Base-by-base conservation (phyloP, 352 stramenopile genomes). In the Phytophthora syringae region DNA sequence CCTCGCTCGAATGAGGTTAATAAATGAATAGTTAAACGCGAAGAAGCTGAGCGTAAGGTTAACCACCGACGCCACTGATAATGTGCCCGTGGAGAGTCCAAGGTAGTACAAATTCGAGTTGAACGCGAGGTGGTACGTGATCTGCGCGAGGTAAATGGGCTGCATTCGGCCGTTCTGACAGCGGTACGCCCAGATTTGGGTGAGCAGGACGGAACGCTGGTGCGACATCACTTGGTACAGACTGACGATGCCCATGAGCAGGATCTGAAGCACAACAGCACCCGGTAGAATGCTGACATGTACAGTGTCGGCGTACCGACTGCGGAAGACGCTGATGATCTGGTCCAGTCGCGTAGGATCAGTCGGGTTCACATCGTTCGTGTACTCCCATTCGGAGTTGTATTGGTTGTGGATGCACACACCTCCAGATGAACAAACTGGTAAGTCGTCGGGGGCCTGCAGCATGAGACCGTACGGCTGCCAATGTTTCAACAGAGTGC, bases 191-290 rank as follows among this genome's bases (percentile, higher is more conserved):
- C n/a, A n/a, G n/a, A n/a, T n/a, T n/a, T n/a, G n/a, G 27, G 27
- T 51, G 4, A 57, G 25, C n/a, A 64, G 13, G 24, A 63, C 44
- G 5, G 44, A 63, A 2, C 34, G 44, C 24, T 53, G 30, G 36
- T 64, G 45, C 13, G 34, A 64, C 44, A 64, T 57, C 34, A 64
- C 56, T 63, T 63, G 57, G n/a, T 66, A 59, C 0, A 60, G 58
- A 60, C 58, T 60, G 7, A 66, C 9, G 9, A 66, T 40, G 0
- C 49, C 58, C 48, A 66, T 66, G 16, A 66, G 37, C 3, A 51
- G 44, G 15, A 51, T 51, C 24, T 51, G 44, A 22, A 34, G 12
- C 6, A 51, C 44, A 21, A 51, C 44, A 13, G 7, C 25, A 34
- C 13, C 44, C 10, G 44, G 44, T 18, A 51, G n/a, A 30, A 36